Base-by-base conservation (phyloP, 2,329 filamentous ascomycete species). In the Penicillium sp. region DNA sequence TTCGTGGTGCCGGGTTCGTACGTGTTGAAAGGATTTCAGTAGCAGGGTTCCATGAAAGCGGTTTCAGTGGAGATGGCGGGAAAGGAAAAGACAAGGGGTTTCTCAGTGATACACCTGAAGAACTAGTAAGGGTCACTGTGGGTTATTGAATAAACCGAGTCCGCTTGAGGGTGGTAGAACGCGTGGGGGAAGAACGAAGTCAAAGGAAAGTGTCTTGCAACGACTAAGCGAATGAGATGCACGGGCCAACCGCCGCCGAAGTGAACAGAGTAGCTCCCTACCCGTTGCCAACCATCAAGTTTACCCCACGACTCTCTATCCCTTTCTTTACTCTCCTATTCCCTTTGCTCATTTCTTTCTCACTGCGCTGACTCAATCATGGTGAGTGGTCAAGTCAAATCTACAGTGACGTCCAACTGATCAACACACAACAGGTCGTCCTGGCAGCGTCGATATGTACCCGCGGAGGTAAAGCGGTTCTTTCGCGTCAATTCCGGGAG, bases 401-500 rank as follows among this genome's bases (percentile, higher is more conserved):
- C 16, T 38, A 24, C 43, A 44, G 49, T 43, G 53, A 10, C 40
- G 47, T 47, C 61, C 65, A 38, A 67, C 57, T 54, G 51, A 54
- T 51, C 45, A 40, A 53, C 58, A 50, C 64, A 62, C 64, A 59
- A 59, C 66, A 97, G 94, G 94, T 99, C 75, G 91, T 99, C 76
- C 90, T 99, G 75, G 94, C 93, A 77, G 94, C 94, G 70, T 97
- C 94, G 70, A 97, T 99, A 81, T 97, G 93, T 79, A 99, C 95
- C 75, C 88, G 94, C 67, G 94, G 94, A 75, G 94, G 94, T 75
- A 99, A 99, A 83, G 90, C 93, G 77, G 92, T 99, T 71, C 88
- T 99, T 75, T 97, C 94, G 62, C 88, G 95, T 70, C 92, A 97
- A 79, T 99, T 99, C 77, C 88, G 93, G 67, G 93, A 97, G 79